These are phyloP conservation scores for Didymella sp. DNA, from an alignment of 2,329 filamentous ascomycete genomes.

Conservation along the genomic window DNA sequence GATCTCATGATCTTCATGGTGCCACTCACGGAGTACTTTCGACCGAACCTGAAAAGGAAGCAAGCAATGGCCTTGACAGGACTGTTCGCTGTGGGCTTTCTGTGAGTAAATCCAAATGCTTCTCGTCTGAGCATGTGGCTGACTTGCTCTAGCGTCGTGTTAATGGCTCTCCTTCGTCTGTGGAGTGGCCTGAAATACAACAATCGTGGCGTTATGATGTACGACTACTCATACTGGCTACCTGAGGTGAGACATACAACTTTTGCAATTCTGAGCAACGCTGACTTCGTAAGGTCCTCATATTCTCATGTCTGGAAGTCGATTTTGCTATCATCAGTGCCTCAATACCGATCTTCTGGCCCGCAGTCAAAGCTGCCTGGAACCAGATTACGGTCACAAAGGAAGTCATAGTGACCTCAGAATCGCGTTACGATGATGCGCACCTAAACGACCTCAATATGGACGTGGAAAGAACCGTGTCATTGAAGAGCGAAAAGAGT, in stretches of 20 bases:
- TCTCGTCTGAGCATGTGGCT: not conserved
- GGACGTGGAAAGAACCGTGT: constrained; percentile 13
- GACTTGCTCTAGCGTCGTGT: constrained; percentile 30
- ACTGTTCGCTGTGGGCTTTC: not conserved
- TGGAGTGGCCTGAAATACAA: constrained; percentile 34
- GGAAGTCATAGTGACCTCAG: constrained; percentile 40
- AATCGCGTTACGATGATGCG: constrained; percentile 22
- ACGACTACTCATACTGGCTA: constrained; percentile 44
- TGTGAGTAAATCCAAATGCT: constrained; percentile 5
- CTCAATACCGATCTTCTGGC: constrained; percentile 50
- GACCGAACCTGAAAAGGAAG: constrained; percentile 29
- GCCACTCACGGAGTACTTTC: constrained; percentile 39
- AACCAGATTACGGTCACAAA: constrained; percentile 44
- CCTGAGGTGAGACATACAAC: constrained; percentile 15
- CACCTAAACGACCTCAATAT: constrained; percentile 25
- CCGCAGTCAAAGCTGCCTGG: constrained; percentile 33
- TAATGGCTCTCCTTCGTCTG: constrained; percentile 41
- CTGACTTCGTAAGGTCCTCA: constrained; percentile 17
- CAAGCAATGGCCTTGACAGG: constrained; percentile 38
- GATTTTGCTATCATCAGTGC: constrained; percentile 47
- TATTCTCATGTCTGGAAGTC: constrained; percentile 43
- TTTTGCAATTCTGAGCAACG: not conserved
- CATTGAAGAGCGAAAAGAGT: constrained; percentile 28
- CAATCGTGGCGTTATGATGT: constrained; percentile 17
- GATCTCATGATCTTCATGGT: constrained; percentile 39